Evolutionary conservation across 805 yeast species (phyloP).

Genomic region (Kuraishia capsulata): DNA sequence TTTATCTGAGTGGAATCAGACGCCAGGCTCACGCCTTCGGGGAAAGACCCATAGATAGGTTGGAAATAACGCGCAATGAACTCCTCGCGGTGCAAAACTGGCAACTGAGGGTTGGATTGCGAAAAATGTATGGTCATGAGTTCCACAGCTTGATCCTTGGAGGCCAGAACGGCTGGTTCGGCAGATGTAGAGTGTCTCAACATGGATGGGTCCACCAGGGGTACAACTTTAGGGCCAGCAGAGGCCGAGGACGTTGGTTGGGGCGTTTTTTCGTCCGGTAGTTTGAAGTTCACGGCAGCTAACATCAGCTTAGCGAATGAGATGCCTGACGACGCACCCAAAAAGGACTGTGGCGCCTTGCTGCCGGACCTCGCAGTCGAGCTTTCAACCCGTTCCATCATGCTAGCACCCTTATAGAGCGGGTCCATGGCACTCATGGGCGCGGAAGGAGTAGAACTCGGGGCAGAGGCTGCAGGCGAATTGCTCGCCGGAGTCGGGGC

Average conservation of each 20-base stretch:
- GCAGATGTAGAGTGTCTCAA: slow-evolving; percentile 14
- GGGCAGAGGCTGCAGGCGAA: neutral
- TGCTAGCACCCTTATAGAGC: neutral
- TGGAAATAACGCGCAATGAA: slow-evolving; percentile 59
- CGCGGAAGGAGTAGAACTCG: neutral
- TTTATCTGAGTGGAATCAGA: slow-evolving; percentile 44
- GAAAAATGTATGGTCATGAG: slow-evolving; percentile 61
- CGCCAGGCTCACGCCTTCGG: slow-evolving; percentile 45
- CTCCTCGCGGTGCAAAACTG: slow-evolving; percentile 74
- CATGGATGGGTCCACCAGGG: slow-evolving; percentile 18
- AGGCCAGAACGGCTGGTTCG: slow-evolving; percentile 49
- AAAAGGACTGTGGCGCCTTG: slow-evolving; percentile 23
- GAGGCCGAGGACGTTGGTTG: no score
- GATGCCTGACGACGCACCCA: slow-evolving; percentile 49
- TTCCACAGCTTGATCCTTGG: slow-evolving; percentile 60
- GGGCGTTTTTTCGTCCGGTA: slow-evolving; percentile 5
- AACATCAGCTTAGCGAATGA: slow-evolving; percentile 71
- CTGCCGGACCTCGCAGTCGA: slow-evolving; percentile 21
- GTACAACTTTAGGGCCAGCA: neutral
- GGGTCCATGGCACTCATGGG: neutral
- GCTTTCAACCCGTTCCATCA: slow-evolving; percentile 16
- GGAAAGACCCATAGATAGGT: slow-evolving; percentile 72
- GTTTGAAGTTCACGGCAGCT: slow-evolving; percentile 62
- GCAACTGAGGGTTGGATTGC: slow-evolving; percentile 76
- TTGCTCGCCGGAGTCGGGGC: neutral